Base-by-base conservation (phyloP, 2,329 filamentous ascomycete genomes). In the Fusarium fracticaudum region DNA sequence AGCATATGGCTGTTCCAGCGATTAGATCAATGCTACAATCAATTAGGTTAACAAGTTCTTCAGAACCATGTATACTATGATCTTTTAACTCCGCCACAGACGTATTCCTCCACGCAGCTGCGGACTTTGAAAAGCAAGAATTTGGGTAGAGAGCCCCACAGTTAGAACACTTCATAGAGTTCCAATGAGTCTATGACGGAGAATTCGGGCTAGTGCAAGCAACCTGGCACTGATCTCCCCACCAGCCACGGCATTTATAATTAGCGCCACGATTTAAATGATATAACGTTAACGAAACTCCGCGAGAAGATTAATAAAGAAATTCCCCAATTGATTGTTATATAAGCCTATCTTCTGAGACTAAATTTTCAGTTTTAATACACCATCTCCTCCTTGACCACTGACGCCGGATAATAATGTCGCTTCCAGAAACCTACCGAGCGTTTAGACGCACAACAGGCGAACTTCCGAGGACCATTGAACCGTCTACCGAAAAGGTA, bases 291-390 rank as follows among this genome's bases (percentile, higher is more conserved):
- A 47, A 3, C 18, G 5, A 47, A 47, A 29, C 24, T 29, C 44
- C 12, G 24, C 1, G 4, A 22, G 1, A 5, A 15, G 4, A 26
- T 10, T 6, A 14, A 29, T 10, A 14, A 29, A 47, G 10, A 29
- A 20, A 9, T 8, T 5, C 6, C 6, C 24, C 4, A 22, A 11
- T 7, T 24, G 0, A 13, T 14, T 18, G 22, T 2, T 33, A 50
- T n/a, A 33, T 33, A 31, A 11, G 3, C 5, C 3, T 31, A 0
- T 17, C 0, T 50, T 17, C 5, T 13, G 3, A 18, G 6, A 26
- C 15, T 35, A 4, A 7, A 1, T 1, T 35, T 35, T 17, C 2
- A 4, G 6, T 7, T 35, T 35, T 8, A 1, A 29, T 5, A 8
- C 9, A 22, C 1, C 3, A 8, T 48, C 26, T n/a, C 4, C 20